Evolutionary conservation across 1,284 basidiomycete species (phyloP).

Genomic region (Pseudozyma tsukubaensis): DNA sequence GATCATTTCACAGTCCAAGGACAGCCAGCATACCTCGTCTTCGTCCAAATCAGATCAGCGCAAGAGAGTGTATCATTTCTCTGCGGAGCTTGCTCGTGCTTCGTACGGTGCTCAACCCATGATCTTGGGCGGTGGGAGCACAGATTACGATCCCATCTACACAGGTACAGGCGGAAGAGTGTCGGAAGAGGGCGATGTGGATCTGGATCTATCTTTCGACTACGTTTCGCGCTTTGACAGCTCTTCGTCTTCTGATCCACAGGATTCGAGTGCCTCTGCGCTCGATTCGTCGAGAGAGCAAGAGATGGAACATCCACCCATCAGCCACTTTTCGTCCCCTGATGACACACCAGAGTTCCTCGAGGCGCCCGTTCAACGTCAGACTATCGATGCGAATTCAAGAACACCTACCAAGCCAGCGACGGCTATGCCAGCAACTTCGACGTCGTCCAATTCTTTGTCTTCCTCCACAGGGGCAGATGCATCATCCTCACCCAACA

Average conservation of each 20-base stretch:
- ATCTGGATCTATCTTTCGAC: slow-evolving; percentile 59
- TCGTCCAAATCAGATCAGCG: slow-evolving; percentile 1
- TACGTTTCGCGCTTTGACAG: slow-evolving; percentile 50
- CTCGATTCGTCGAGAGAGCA: slow-evolving; percentile 25
- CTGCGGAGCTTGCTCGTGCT: slow-evolving; percentile 35
- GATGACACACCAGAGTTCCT: slow-evolving; percentile 32
- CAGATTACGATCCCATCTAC: slow-evolving; percentile 16
- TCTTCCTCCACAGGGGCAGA: slow-evolving; percentile 3
- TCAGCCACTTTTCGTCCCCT: slow-evolving; percentile 21
- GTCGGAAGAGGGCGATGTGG: slow-evolving; percentile 39
- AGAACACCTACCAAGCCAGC: slow-evolving; percentile 5
- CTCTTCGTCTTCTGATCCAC: slow-evolving; percentile 25
- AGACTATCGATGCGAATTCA: neutral
- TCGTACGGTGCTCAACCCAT: slow-evolving; percentile 24
- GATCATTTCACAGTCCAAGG: neutral
- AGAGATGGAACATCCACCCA: slow-evolving; percentile 3
- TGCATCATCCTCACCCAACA: slow-evolving; percentile 27
- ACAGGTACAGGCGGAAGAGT: slow-evolving; percentile 1
- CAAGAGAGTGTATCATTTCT: slow-evolving; percentile 40
- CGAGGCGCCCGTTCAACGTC: neutral
- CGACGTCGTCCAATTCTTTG: slow-evolving; percentile 4
- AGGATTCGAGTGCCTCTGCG: slow-evolving; percentile 28
- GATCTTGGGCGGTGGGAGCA: slow-evolving; percentile 8
- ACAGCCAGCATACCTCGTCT: slow-evolving; percentile 1
- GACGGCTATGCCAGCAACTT: neutral